Evolutionary conservation across 1,139 yeast species (phyloP), one percentile per base, ranked within the genome.

Genomic region (Williopsis jadinii): DNA sequence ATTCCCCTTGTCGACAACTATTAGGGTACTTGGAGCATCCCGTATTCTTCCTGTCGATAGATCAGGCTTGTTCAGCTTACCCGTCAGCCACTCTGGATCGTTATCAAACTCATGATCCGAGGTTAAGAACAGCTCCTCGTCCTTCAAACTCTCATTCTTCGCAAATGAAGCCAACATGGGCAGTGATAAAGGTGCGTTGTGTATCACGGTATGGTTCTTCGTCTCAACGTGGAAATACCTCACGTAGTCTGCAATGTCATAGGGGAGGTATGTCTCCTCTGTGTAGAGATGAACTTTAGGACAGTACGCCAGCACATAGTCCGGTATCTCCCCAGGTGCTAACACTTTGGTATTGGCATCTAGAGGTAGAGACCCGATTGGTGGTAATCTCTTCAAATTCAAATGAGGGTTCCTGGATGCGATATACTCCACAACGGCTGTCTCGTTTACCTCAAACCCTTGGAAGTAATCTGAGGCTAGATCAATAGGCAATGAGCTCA

Each of bases 31-130:
- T 0, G 97, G 95, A 0, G 95, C 96, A 50, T 80, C 67, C 40
- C 67, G 65, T 28, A 85, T 79, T 41, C 71, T 73, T 0, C 97
- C 97, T 33, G 80, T 77, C 40, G 78, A 75, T 38, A 82, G 66
- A 42, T 77, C 79, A 2, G 97, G 97, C 41, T 71, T 64, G 54
- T 83, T 83, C 35, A 67, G 62, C 30, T 58, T 54, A 0, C 97
- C 97, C 0, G 95, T 81, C 42, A 90, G 70, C 96, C 96, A 90
- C 19, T 77, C 81, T 0, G 96, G 96, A 55, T 85, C 84, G 27
- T 61, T 61, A 42, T 71, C 77, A 60, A 88, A 90, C 56, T 88
- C 94, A 26, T 77, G 71, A 47, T 77, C 64, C 11, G 94, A 70
- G 0, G 88, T 80, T 60, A 90, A 54, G 54, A 63, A 86, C 3